Conservation (phyloP, 768 basidiomycete genomes). For the Boletus bicolor region DNA sequence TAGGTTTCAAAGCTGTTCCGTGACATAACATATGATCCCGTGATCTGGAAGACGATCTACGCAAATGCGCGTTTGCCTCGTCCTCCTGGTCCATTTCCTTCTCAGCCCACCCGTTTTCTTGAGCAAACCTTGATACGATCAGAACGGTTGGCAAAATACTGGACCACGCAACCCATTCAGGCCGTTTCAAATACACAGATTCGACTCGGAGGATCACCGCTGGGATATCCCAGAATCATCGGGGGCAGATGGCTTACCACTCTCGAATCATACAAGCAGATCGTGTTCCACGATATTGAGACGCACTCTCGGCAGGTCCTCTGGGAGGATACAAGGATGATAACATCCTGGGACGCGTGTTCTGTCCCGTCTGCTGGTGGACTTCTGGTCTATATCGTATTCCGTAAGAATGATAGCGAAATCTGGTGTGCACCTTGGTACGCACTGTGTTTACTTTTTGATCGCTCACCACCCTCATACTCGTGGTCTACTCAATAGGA, state of each 20-base stretch:
- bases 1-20: slow-evolving; percentile 7
- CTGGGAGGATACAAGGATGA: not conserved
- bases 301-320: not conserved
- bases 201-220: not conserved
- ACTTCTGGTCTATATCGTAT: not conserved
- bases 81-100: slow-evolving; percentile 8
- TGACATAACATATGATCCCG: not conserved
- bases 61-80: not conserved
- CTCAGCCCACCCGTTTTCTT: slow-evolving; percentile 3
- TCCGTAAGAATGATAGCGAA: not conserved
- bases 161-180: slow-evolving; percentile 6
- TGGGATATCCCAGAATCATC: slow-evolving; percentile 1
- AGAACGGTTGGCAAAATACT: slow-evolving; percentile 2
- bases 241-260: slow-evolving; percentile 7
- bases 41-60: slow-evolving; percentile 10
- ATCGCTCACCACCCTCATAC: not conserved
- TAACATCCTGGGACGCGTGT: not conserved
- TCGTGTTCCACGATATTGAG: not conserved
- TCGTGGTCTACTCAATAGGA: not conserved
- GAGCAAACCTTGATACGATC: slow-evolving; percentile 4
- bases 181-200: not conserved
- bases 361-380: not conserved
- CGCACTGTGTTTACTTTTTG: not conserved
- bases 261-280: not conserved
- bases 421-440: not conserved